Evolutionary conservation across 768 basidiomycete genomes (phyloP).

Genomic region (Terana coerulea): DNA sequence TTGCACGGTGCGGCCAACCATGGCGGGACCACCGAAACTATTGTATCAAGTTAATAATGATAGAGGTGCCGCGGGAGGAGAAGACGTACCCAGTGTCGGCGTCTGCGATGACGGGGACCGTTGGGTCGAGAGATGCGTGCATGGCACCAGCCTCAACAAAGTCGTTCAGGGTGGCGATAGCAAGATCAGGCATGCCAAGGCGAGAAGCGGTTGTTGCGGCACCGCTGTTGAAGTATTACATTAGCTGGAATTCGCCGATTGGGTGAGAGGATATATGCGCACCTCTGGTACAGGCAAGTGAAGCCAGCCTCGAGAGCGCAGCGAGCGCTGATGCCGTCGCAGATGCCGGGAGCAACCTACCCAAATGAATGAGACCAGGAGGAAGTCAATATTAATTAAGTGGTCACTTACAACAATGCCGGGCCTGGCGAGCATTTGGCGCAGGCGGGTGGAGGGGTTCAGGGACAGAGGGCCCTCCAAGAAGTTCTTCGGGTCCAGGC

Average conservation of each 20-base stretch:
- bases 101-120: conserved; percentile 71
- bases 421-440: conserved; percentile 51
- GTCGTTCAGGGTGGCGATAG: conserved; percentile 75
- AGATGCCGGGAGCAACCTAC: conserved; percentile 74
- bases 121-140: conserved; percentile 38
- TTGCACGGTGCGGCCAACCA: conserved; percentile 72
- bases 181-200: conserved; percentile 74
- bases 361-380: too few relatives aligned
- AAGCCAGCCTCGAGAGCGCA: conserved; percentile 81
- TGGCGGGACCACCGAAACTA: conserved; percentile 69
- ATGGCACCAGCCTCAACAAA: conserved; percentile 50
- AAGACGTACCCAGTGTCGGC: conserved; percentile 66
- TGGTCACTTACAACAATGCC: conserved; percentile 62
- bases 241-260: background rate
- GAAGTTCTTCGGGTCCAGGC: conserved; percentile 66
- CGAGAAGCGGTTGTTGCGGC: conserved; percentile 80
- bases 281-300: conserved; percentile 75
- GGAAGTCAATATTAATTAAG: background rate
- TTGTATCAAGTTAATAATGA: background rate
- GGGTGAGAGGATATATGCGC: background rate
- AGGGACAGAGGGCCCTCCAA: conserved; percentile 63
- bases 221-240: conserved; percentile 51
- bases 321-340: conserved; percentile 76
- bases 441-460: conserved; percentile 68
- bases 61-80: background rate